Conservation (phyloP, 208 protist genomes). For the Leptomonas seymouri region DNA sequence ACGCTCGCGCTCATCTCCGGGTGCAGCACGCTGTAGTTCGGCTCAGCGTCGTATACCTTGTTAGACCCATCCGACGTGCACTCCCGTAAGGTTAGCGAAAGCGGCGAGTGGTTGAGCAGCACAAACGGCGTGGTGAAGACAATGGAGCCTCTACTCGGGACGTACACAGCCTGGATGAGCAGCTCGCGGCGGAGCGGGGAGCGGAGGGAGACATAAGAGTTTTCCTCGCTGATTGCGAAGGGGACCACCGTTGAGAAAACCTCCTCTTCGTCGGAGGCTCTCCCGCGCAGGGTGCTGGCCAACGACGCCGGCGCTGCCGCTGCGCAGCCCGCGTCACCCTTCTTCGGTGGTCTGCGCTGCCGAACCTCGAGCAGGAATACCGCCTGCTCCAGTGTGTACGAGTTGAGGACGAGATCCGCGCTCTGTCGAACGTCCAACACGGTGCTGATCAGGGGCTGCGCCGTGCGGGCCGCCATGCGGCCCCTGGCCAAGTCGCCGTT, state of each 20-base stretch:
- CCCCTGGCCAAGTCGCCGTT: conserved; percentile 28
- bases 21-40: conserved; percentile 67
- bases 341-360: conserved; percentile 27
- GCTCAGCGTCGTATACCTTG: conserved; percentile 26
- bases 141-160: conserved; percentile 32
- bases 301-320: neutral
- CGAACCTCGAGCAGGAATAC: conserved; percentile 46
- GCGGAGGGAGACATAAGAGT: conserved; percentile 32
- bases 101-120: conserved; percentile 79
- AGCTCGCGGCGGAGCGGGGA: conserved; percentile 45
- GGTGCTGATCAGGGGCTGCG: conserved; percentile 24
- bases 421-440: conserved; percentile 50
- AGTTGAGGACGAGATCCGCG: conserved; percentile 41
- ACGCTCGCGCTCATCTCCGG: conserved; percentile 57
- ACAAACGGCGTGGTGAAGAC: conserved; percentile 66
- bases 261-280: conserved; percentile 22
- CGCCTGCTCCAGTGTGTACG: conserved; percentile 34
- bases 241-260: conserved; percentile 31
- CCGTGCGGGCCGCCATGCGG: conserved; percentile 17
- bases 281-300: neutral
- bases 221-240: conserved; percentile 13
- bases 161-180: conserved; percentile 39
- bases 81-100: conserved; percentile 61
- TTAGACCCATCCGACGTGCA: conserved; percentile 52
- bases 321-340: neutral